A percentile compares a stretch with the other conserved stretches of the same genome.
These are phyloP conservation scores for Apiospora pterosperma DNA, from an alignment of 2,329 filamentous ascomycete genomes.

Conservation along the genomic window DNA sequence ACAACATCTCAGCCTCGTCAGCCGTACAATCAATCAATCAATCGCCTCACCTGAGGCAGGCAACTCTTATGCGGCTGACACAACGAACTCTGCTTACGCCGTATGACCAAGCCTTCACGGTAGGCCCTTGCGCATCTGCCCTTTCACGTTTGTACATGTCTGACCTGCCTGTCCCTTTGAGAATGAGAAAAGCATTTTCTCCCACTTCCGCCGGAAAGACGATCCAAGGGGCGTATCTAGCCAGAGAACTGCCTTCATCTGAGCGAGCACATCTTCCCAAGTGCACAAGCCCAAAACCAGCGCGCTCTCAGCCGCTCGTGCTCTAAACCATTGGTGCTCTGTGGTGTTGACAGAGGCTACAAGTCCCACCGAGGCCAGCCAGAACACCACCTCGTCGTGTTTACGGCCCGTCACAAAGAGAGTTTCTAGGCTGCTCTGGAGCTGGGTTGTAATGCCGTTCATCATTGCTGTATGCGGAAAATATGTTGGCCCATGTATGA, in stretches of 20 bases:
- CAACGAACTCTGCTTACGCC: background rate
- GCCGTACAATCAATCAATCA: background rate
- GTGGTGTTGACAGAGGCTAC: constrained; percentile 26
- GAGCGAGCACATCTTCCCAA: constrained; percentile 19
- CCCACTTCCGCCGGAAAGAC: constrained; percentile 25
- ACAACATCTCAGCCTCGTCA: background rate
- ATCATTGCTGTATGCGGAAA: constrained; percentile 46
- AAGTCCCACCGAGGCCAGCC: constrained; percentile 40
- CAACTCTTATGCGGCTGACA: background rate
- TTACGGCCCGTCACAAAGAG: constrained; percentile 19
- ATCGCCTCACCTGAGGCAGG: background rate
- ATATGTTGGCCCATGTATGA: constrained; percentile 52
- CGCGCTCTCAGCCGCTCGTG: constrained; percentile 14
- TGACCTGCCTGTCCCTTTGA: background rate
- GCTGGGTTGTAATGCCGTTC: constrained; percentile 27
- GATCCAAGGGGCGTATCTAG: constrained; percentile 13
- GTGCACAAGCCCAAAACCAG: constrained; percentile 1
- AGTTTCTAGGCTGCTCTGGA: constrained; percentile 29
- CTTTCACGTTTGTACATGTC: background rate
- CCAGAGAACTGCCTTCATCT: constrained; percentile 27
- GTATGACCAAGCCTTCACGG: background rate
- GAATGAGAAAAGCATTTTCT: constrained; percentile 13
- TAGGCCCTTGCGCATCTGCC: too few relatives aligned
- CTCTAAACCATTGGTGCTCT: constrained; percentile 26
- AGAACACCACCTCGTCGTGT: constrained; percentile 21